Conservation (phyloP, 2,329 filamentous ascomycete species). For the Cladosporium sp. region DNA sequence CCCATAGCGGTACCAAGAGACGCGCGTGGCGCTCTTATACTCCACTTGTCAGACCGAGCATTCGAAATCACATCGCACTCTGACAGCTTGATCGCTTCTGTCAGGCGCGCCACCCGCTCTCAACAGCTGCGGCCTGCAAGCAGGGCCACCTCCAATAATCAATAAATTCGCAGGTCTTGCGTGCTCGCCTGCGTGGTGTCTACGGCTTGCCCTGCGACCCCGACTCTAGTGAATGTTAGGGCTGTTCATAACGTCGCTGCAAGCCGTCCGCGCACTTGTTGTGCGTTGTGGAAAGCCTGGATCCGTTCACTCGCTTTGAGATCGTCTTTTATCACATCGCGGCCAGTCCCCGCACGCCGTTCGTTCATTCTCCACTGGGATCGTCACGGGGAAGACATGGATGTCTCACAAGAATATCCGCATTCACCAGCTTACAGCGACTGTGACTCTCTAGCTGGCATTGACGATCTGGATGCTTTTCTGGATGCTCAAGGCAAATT, state of each 20-base stretch:
- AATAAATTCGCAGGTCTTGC: conserved; percentile 8
- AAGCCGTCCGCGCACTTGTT: neutral
- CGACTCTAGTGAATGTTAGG: neutral
- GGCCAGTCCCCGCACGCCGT: neutral
- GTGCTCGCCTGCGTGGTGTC: conserved; percentile 4
- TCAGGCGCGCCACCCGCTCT: conserved; percentile 8
- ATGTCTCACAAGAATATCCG: conserved; percentile 14
- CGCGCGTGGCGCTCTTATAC: conserved; percentile 5
- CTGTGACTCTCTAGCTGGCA: conserved; percentile 28
- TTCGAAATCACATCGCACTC: neutral
- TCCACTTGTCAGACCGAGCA: neutral
- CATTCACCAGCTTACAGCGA: conserved; percentile 29
- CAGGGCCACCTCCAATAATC: neutral
- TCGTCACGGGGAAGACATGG: conserved; percentile 8
- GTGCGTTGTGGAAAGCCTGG: neutral
- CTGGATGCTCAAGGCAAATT: conserved; percentile 26
- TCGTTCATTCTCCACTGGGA: conserved; percentile 6
- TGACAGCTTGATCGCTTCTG: neutral
- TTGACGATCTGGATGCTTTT: conserved; percentile 31
- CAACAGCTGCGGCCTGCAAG: conserved; percentile 1
- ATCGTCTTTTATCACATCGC: neutral
- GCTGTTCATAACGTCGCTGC: conserved; percentile 3
- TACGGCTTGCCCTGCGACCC: neutral
- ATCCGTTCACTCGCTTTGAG: neutral
- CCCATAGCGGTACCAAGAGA: neutral